phyloP scores from a whole-genome alignment of 352 stramenopile genomes.

The Phytopythium boreale region DNA sequence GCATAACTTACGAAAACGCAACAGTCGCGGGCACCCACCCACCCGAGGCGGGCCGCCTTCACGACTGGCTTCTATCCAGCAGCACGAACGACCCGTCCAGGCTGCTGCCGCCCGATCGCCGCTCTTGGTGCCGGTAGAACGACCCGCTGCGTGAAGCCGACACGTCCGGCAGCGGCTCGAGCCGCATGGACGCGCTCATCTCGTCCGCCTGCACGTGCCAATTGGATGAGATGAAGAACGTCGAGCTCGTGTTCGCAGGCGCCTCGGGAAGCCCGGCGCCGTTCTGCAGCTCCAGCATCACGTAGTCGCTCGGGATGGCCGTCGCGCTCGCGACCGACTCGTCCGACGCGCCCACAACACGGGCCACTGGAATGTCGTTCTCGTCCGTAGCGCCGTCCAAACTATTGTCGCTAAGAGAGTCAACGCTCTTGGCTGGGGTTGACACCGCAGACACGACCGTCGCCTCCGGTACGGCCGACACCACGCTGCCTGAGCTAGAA shows the following conservation, averaged over 20 bases:
- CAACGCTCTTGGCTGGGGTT: conserved; percentile 28
- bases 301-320: conserved; percentile 67
- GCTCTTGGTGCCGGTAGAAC: conserved; percentile 11
- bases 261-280: conserved; percentile 46
- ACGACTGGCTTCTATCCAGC: conserved; percentile 31
- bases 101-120: conserved; percentile 14
- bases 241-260: conserved; percentile 35
- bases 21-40: neutral
- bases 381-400: conserved; percentile 12
- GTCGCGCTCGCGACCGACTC: conserved; percentile 9
- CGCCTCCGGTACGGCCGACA: conserved; percentile 18
- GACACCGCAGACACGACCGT: conserved; percentile 7
- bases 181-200: conserved; percentile 64
- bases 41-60: neutral
- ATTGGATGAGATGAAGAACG: conserved; percentile 79
- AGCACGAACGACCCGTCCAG: conserved; percentile 78
- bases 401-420: neutral
- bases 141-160: conserved; percentile 8
- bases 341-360: conserved; percentile 36
- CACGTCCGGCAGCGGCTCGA: conserved; percentile 19
- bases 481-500: conserved; percentile 7
- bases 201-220: conserved; percentile 80
- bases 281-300: conserved; percentile 79
- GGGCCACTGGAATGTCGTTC: conserved; percentile 49
- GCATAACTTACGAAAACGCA: conserved; percentile 1